Evolutionary conservation across 2,329 filamentous ascomycete species (phyloP).

Genomic region (Zymoseptoria brevis): DNA sequence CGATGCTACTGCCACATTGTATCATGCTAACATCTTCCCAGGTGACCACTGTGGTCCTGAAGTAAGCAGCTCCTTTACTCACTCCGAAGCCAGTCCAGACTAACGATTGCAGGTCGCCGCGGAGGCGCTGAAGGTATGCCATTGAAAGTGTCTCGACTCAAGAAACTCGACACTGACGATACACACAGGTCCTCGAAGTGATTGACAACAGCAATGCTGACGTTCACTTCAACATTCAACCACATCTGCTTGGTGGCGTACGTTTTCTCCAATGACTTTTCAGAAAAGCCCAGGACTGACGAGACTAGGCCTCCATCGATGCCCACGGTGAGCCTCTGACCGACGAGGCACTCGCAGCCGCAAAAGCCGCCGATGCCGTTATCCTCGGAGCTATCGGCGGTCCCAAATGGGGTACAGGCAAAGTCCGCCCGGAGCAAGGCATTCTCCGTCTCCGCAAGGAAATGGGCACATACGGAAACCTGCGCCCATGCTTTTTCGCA

Average conservation of each 20-base stretch:
- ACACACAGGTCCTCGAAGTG: constrained; percentile 63
- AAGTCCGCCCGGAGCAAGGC: constrained; percentile 85
- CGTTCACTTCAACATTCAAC: constrained; percentile 79
- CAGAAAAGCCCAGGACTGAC: constrained; percentile 2
- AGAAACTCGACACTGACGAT: neutral
- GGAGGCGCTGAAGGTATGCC: constrained; percentile 72
- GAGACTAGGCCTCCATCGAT: constrained; percentile 73
- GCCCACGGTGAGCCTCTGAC: constrained; percentile 70
- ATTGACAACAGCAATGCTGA: constrained; percentile 65
- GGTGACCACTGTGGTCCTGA: constrained; percentile 77
- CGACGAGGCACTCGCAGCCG: constrained; percentile 71
- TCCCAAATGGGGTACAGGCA: constrained; percentile 90
- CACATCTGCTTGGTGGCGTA: constrained; percentile 87
- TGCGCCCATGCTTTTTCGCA: constrained; percentile 92
- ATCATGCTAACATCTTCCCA: constrained; percentile 6
- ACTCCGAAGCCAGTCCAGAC: constrained; percentile 6
- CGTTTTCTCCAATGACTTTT: constrained; percentile 34
- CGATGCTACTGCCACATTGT: neutral
- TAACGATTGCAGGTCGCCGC: constrained; percentile 56
- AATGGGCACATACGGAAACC: constrained; percentile 88
- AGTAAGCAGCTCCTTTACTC: constrained; percentile 44
- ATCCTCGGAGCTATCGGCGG: constrained; percentile 90
- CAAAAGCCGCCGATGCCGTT: constrained; percentile 79
- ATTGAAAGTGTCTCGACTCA: neutral
- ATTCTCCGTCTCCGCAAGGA: constrained; percentile 87